These are phyloP conservation scores for Mucor irregularis DNA, from an alignment of 371 early-diverging fungal genomes.

Conservation along the genomic window DNA sequence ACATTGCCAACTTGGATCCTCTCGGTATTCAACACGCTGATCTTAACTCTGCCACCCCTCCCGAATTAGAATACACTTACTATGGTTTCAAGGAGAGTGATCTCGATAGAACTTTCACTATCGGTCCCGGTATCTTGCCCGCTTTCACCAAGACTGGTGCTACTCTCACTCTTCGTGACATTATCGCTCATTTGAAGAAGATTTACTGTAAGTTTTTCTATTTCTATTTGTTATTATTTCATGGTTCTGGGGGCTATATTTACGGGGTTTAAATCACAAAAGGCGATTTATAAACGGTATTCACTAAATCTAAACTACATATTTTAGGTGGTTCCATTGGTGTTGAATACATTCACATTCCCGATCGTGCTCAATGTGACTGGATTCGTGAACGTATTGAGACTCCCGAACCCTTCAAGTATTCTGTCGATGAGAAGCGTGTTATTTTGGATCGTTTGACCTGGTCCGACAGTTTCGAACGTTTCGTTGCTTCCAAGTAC, in stretches of 20 bases:
- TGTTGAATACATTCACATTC: constrained; percentile 97
- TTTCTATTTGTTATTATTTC: not conserved
- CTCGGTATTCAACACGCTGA: constrained; percentile 80
- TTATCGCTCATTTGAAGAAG: constrained; percentile 76
- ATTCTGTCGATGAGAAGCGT: constrained; percentile 83
- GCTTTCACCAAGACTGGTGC: constrained; percentile 71
- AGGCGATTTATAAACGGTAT: no score
- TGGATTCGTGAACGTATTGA: constrained; percentile 95
- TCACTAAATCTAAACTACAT: not conserved
- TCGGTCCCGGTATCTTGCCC: constrained; percentile 95
- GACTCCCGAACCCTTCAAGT: constrained; percentile 83
- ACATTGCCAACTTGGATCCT: constrained; percentile 92
- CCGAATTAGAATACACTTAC: constrained; percentile 83
- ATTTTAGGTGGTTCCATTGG: constrained; percentile 58
- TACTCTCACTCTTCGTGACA: constrained; percentile 86
- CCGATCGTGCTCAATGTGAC: constrained; percentile 95
- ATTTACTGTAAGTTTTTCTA: constrained; percentile 72
- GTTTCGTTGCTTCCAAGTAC: constrained; percentile 92
- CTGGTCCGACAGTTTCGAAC: constrained; percentile 96
- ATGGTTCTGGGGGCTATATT: not conserved
- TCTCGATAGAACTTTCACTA: constrained; percentile 85
- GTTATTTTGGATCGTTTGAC: constrained; percentile 92
- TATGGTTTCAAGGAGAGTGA: constrained; percentile 95
- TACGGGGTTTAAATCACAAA: not conserved
- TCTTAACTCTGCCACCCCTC: constrained; percentile 60